These are phyloP conservation scores for Gnomoniopsis smithogilvyi DNA, from an alignment of 2,329 filamentous ascomycete genomes.

Conservation along the genomic window DNA sequence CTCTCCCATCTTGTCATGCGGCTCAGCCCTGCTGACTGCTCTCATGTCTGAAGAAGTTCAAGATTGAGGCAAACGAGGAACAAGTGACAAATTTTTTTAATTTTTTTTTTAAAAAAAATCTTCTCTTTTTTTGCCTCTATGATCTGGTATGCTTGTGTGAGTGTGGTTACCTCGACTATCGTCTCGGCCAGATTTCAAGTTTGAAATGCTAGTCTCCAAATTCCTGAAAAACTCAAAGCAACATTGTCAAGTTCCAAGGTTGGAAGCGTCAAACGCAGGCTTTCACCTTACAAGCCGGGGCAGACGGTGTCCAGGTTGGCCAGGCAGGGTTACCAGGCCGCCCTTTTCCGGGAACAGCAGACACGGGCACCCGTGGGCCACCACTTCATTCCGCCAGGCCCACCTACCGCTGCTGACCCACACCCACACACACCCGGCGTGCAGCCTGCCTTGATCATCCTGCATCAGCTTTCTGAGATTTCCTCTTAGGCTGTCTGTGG, in stretches of 20 bases:
- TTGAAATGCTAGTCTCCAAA: no score
- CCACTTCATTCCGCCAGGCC: neutral
- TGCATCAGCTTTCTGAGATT: neutral
- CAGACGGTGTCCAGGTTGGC: neutral
- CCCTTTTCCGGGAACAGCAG: slow-evolving; percentile 1
- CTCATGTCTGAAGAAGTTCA: neutral
- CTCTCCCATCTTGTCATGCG: neutral
- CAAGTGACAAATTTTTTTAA: neutral
- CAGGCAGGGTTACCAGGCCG: neutral
- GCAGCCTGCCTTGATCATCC: neutral
- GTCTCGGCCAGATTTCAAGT: no score
- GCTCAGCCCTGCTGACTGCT: slow-evolving; percentile 1
- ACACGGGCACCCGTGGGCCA: neutral
- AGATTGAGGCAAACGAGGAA: neutral
- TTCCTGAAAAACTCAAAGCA: no score
- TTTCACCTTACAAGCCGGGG: no score
- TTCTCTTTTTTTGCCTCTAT: no score
- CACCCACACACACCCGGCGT: neutral
- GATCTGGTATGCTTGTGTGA: no score
- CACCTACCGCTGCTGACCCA: neutral
- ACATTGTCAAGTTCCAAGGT: neutral
- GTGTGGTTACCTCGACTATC: no score
- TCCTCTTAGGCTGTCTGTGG: no score
- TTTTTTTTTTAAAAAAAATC: no score
- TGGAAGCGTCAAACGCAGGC: neutral